These are phyloP conservation scores for Zychaea mexicana DNA, from an alignment of 371 early-diverging fungal genomes.

Conservation along the genomic window DNA sequence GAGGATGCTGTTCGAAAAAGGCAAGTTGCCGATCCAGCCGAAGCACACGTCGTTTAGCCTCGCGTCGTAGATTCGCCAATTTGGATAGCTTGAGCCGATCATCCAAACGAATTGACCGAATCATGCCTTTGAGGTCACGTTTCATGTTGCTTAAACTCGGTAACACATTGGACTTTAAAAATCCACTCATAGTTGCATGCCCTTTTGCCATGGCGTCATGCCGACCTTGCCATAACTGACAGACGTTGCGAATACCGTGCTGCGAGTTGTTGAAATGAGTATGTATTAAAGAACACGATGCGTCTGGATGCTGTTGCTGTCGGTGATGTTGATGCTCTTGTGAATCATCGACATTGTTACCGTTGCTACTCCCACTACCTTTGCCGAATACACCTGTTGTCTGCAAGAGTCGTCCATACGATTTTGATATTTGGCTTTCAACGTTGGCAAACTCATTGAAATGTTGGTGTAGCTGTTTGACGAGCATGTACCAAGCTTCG, in stretches of 20 bases:
- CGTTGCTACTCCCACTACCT: not conserved
- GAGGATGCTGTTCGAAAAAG: slow-evolving; percentile 42
- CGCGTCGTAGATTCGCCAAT: slow-evolving; percentile 28
- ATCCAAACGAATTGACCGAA: slow-evolving; percentile 33
- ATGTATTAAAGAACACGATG: slow-evolving; percentile 16
- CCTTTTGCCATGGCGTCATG: slow-evolving; percentile 25
- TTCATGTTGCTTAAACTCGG: slow-evolving; percentile 37
- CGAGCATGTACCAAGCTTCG: slow-evolving; percentile 36
- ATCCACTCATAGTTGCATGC: slow-evolving; percentile 30
- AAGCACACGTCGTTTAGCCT: slow-evolving; percentile 26
- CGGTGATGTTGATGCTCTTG: not conserved
- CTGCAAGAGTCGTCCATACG: slow-evolving; percentile 15
- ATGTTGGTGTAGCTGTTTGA: slow-evolving; percentile 28
- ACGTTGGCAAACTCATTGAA: slow-evolving; percentile 28
- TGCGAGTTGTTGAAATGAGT: slow-evolving; percentile 24
- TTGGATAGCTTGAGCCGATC: slow-evolving; percentile 33
- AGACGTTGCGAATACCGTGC: slow-evolving; percentile 29
- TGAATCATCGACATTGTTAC: no score
- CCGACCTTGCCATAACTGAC: slow-evolving; percentile 38
- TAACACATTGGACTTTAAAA: slow-evolving; percentile 31
- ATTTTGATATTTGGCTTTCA: slow-evolving; percentile 33
- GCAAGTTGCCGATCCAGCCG: slow-evolving; percentile 31
- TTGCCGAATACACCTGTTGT: not conserved
- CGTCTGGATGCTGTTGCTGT: not conserved
- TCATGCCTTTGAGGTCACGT: slow-evolving; percentile 40